A percentile compares a stretch with the other conserved stretches of the same genome.
These are phyloP conservation scores for Quercus bicolor DNA, from an alignment of 306 rosid species.

Conservation along the genomic window DNA sequence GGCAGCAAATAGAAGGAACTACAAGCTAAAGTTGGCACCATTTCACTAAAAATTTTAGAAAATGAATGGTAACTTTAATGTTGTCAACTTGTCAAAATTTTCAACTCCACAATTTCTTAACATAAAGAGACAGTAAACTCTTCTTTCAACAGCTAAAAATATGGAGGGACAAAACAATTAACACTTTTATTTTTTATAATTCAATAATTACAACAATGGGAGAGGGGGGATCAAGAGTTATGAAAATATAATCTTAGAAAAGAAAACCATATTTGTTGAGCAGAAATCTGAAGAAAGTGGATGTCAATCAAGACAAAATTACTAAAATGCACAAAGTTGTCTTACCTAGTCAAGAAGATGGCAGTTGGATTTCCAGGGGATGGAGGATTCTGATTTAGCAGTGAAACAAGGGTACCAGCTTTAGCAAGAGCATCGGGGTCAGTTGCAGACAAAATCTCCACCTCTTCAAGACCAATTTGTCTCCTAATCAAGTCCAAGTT, in stretches of 20 bases:
- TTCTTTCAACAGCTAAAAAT: not conserved
- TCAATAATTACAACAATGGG: too few species aligned
- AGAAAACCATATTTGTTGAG: not conserved
- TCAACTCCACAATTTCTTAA: not conserved
- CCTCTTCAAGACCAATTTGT: constrained; percentile 71
- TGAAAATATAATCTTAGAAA: not conserved
- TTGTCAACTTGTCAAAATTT: not conserved
- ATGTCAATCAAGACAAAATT: not conserved
- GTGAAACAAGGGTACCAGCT: constrained; percentile 61
- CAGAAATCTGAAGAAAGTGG: not conserved
- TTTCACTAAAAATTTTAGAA: not conserved
- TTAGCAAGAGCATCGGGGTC: constrained; percentile 51
- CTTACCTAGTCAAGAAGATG: constrained; percentile 53
- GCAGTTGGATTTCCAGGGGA: constrained; percentile 90
- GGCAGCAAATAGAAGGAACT: not conserved
- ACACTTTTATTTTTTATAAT: too few species aligned
- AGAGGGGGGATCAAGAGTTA: not conserved
- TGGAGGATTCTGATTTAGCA: constrained; percentile 71
- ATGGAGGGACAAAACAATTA: not conserved
- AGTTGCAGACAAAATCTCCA: constrained; percentile 58
- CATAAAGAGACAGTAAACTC: not conserved
- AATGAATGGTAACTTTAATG: not conserved
- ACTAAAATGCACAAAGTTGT: not conserved
- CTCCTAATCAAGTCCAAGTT: constrained; percentile 77
- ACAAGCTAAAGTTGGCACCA: not conserved